Evolutionary conservation across 164 flowering plant genomes (phyloP).

Genomic region (Kingdonia uniflora): DNA sequence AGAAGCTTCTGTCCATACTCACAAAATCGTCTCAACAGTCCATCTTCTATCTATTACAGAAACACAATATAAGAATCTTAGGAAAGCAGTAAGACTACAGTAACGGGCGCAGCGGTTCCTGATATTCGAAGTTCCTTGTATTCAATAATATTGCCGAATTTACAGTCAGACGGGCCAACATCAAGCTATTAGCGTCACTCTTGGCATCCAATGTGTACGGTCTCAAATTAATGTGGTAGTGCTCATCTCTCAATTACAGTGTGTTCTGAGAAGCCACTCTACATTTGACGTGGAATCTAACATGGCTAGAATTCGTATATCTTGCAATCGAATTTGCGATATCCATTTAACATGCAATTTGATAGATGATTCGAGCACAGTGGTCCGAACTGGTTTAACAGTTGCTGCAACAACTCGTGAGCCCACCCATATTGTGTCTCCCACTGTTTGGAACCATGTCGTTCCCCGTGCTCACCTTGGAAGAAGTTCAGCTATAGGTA

Average conservation of each 20-base stretch:
- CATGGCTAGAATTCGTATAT: conserved; percentile 25
- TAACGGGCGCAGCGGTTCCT: conserved; percentile 36
- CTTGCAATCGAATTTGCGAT: conserved; percentile 23
- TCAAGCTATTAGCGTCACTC: conserved; percentile 26
- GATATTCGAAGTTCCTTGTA: conserved; percentile 28
- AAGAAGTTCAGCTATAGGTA: too few species aligned
- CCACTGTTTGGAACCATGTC: too few species aligned
- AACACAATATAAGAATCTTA: conserved; percentile 15
- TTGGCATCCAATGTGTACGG: conserved; percentile 25
- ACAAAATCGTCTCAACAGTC: conserved; percentile 21
- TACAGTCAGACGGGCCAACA: conserved; percentile 33
- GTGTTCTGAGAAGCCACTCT: conserved; percentile 44
- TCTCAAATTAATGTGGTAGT: conserved; percentile 24
- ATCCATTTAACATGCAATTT: conserved; percentile 20
- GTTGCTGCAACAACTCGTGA: conserved; percentile 22
- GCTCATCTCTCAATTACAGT: conserved; percentile 30
- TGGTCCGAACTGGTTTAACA: conserved; percentile 21
- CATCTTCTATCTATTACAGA: conserved; percentile 27
- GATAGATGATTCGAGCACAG: conserved; percentile 22
- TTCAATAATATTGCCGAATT: conserved; percentile 25
- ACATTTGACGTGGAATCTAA: conserved; percentile 36
- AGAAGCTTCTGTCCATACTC: conserved; percentile 20
- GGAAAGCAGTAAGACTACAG: conserved; percentile 22
- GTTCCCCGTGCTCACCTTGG: too few species aligned
- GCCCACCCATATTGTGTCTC: too few species aligned